Evolutionary conservation across 148 eudicot genomes (phyloP).

Genomic region (Fagopyrum tataricum): DNA sequence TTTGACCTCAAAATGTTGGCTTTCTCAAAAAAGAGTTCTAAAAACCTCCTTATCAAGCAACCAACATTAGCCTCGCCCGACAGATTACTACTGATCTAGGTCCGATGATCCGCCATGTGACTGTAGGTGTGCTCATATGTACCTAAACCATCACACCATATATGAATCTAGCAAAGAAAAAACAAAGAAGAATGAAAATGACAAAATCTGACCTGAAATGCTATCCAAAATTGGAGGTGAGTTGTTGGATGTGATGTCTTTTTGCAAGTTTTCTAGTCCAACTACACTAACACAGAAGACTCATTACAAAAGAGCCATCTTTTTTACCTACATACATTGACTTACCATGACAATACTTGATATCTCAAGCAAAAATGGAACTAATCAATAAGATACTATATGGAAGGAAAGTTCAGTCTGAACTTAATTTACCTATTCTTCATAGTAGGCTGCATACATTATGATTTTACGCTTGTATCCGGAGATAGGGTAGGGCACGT

Average conservation of each 20-base stretch:
- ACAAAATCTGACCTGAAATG: neutral
- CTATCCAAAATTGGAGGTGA: neutral
- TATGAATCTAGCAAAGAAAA: too few species aligned
- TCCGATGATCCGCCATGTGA: neutral
- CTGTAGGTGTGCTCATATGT: neutral
- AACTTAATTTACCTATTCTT: neutral
- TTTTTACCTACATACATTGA: neutral
- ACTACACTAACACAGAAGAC: neutral
- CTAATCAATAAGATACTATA: neutral
- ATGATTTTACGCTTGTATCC: neutral
- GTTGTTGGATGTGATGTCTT: neutral
- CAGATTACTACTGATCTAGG: neutral
- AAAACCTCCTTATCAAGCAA: slow-evolving; percentile 3
- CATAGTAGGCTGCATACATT: neutral
- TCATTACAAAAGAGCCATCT: neutral
- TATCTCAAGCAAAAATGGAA: neutral
- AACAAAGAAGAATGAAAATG: neutral
- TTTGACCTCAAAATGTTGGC: neutral
- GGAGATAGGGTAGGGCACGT: neutral
- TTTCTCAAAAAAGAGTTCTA: neutral
- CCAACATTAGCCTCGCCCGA: neutral
- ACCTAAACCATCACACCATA: neutral
- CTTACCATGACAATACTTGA: neutral
- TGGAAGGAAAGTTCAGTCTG: neutral
- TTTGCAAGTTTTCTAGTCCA: neutral